Conservation (phyloP, 768 basidiomycete species). For the Boletus tomentosulus region DNA sequence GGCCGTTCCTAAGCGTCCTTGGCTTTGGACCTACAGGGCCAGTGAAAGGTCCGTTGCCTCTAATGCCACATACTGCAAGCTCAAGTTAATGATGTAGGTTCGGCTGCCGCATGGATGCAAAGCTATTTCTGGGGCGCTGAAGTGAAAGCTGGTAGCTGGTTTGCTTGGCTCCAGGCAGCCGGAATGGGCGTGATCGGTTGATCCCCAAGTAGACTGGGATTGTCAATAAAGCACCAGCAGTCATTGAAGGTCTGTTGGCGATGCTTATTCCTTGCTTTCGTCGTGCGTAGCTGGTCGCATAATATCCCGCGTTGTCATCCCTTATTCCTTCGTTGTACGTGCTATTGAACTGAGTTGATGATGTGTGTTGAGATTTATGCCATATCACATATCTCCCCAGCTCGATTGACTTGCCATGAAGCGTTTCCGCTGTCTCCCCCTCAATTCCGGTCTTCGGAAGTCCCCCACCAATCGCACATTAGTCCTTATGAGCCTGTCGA, state of each 20-base stretch:
- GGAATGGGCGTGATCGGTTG: constrained; percentile 3
- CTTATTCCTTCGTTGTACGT: neutral
- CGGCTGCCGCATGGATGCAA: constrained; percentile 11
- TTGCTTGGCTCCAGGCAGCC: constrained; percentile 12
- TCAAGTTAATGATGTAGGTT: constrained; percentile 5
- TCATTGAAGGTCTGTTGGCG: too few species aligned
- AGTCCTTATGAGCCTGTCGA: too few species aligned
- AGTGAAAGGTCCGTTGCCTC: constrained; percentile 4
- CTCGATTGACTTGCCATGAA: too few species aligned
- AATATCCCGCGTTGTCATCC: neutral
- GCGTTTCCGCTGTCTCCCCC: too few species aligned
- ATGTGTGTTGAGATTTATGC: too few species aligned
- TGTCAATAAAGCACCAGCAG: neutral
- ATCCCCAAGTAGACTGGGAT: constrained; percentile 4
- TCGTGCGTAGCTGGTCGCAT: neutral
- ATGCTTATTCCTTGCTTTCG: too few species aligned
- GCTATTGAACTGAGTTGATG: neutral
- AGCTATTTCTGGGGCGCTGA: neutral
- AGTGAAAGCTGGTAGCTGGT: constrained; percentile 8
- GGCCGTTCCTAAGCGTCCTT: constrained; percentile 6
- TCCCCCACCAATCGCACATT: too few species aligned
- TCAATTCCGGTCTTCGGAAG: too few species aligned
- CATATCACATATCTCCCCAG: too few species aligned
- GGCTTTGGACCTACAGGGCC: constrained; percentile 15
- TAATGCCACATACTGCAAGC: rapidly evolving